Conservation (phyloP, 1,284 basidiomycete species). For the Ceratobasidium sp. region DNA sequence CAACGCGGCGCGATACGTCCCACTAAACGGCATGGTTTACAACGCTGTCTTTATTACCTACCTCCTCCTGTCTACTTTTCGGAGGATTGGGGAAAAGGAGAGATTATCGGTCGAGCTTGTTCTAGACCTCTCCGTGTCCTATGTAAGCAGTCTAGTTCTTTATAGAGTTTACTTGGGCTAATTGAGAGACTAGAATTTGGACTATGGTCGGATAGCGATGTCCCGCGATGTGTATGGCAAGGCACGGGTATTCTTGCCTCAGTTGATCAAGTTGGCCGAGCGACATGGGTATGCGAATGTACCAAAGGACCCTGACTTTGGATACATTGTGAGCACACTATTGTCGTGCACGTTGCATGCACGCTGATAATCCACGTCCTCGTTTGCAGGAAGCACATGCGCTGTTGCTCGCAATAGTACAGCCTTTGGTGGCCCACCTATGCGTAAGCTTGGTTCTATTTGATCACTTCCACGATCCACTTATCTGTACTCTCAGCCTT, state of each 20-base stretch:
- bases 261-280: constrained; percentile 9
- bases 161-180: neutral
- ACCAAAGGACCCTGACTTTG: constrained; percentile 1
- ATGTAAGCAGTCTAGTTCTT: neutral
- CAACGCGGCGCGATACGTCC: neutral
- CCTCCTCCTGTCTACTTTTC: constrained; percentile 33
- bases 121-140: constrained; percentile 19
- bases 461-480: neutral
- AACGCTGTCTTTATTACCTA: constrained; percentile 33
- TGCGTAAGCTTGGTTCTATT: neutral
- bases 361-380: neutral
- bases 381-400: constrained; percentile 1
- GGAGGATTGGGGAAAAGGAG: constrained; percentile 31
- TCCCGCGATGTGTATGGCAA: constrained; percentile 29
- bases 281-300: neutral
- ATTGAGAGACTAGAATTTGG: constrained; percentile 11
- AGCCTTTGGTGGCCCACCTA: constrained; percentile 19
- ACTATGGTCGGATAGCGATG: constrained; percentile 17
- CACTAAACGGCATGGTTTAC: constrained; percentile 27
- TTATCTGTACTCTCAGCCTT: neutral
- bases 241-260: constrained; percentile 22
- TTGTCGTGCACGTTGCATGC: neutral
- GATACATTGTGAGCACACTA: constrained; percentile 17
- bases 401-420: constrained; percentile 28
- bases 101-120: constrained; percentile 35